Conservation (phyloP, 345 rosid genomes). For the Syzygium aromaticum region DNA sequence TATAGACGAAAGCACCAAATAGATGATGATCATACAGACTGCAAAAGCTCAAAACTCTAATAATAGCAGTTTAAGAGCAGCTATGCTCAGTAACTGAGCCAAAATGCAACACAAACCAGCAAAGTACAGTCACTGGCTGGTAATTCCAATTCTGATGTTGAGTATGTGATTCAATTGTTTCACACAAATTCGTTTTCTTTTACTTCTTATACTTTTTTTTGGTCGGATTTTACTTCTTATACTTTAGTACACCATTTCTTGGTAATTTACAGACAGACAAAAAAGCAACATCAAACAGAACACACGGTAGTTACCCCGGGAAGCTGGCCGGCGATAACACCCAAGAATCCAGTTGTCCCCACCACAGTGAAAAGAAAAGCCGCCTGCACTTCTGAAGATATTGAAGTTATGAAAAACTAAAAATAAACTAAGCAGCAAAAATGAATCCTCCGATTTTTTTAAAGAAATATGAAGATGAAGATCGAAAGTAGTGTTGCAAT, state of each 20-base stretch:
- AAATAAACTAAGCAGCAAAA: not conserved
- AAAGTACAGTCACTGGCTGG: not conserved
- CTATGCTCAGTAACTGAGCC: not conserved
- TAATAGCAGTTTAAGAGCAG: not conserved
- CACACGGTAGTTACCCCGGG: constrained; percentile 56
- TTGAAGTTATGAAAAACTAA: constrained; percentile 9
- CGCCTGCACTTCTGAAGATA: constrained; percentile 63
- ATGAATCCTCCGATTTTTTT: not conserved
- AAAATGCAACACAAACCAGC: not conserved
- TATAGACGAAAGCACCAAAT: not conserved
- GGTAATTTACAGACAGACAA: not conserved
- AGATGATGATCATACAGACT: not conserved
- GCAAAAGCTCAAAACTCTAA: not conserved
- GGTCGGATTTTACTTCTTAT: not conserved
- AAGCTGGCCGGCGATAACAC: constrained; percentile 84
- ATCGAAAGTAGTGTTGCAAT: not conserved
- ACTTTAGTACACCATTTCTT: not conserved
- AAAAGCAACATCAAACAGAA: not conserved
- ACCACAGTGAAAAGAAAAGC: constrained; percentile 92
- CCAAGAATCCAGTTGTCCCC: constrained; percentile 72
- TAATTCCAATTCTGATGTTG: not conserved
- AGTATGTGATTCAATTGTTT: not conserved
- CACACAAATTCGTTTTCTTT: not conserved
- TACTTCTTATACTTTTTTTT: not conserved
- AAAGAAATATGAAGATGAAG: not conserved